A percentile compares a stretch with the other conserved stretches of the same genome.
phyloP scores from a whole-genome alignment of 2,329 filamentous ascomycete genomes.

The Fusarium devonianum region DNA sequence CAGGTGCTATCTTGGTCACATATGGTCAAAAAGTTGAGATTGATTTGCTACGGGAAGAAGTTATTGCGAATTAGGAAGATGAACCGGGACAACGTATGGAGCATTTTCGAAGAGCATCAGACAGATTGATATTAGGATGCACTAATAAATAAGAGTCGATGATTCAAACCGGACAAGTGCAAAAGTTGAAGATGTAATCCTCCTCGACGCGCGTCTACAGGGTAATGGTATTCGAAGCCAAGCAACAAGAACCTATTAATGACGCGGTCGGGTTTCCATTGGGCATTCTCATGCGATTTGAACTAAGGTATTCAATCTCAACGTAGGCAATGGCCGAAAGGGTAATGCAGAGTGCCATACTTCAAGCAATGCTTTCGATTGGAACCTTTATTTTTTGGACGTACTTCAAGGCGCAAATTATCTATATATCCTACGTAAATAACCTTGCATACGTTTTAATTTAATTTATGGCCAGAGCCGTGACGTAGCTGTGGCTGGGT shows the following conservation, averaged over 20 bases:
- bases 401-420: too few species aligned
- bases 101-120: background rate
- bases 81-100: background rate
- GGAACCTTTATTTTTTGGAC: too few species aligned
- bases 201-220: too few species aligned
- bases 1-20: background rate
- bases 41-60: background rate
- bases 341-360: too few species aligned
- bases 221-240: background rate
- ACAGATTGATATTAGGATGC: background rate
- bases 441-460: too few species aligned
- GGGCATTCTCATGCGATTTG: background rate
- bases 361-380: too few species aligned
- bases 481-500: constrained; percentile 23
- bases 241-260: background rate
- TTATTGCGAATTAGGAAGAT: background rate
- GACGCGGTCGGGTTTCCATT: background rate
- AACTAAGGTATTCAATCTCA: too few species aligned
- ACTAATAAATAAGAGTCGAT: too few species aligned
- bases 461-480: constrained; percentile 3
- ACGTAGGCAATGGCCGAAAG: too few species aligned
- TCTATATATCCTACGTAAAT: too few species aligned
- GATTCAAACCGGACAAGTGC: too few species aligned
- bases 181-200: too few species aligned
- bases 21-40: background rate